Base-by-base conservation (phyloP, 2,329 filamentous ascomycete species). In the Paracoccidioides lutzii region DNA sequence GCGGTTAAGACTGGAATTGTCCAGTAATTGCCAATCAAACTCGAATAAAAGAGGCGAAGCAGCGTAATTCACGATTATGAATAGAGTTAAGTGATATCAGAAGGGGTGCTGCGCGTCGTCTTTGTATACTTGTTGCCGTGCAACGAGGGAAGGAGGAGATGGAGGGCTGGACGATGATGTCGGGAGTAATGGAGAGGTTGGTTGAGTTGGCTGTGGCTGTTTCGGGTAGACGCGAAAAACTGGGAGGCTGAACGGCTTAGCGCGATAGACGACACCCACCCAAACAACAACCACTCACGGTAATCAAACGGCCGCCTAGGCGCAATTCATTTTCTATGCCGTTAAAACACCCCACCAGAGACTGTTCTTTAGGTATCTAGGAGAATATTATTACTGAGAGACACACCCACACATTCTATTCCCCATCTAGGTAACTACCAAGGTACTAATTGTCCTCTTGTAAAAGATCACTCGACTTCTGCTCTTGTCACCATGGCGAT, bases 401-500 rank as follows among this genome's bases (percentile, higher is more conserved):
- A 22, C 22, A 22, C 22, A 22, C 4, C 9, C n/a, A 22, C n/a
- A 8, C n/a, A 15, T 43, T 43, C 6, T 22, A 15, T 22, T 3
- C n/a, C 41, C 41, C 37, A 52, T 12, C 28, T 41, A 30, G 7
- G 12, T 3, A 30, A n/a, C 15, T 7, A 33, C 15, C n/a, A 8
- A 32, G 32, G 12, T 15, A 35, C 52, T 5, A 48, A 54, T 54
- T 38, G 43, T 14, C 38, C 3, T 22, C 22, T 2, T 22, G 22
- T 22, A 22, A 22, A 22, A 22, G 22, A 22, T 22, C 22, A 22
- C 22, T 22, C 22, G n/a, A 22, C 54, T n/a, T n/a, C 30, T 37
- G 12, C 30, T 38, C n/a, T 9, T 12, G 2, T n/a, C 37, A 41
- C 48, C 22, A 61, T 61, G 59, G 51, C 58, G 8, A 43, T 53